Base-by-base conservation (phyloP, 768 basidiomycete genomes). In the Tubosaeta sp. region DNA sequence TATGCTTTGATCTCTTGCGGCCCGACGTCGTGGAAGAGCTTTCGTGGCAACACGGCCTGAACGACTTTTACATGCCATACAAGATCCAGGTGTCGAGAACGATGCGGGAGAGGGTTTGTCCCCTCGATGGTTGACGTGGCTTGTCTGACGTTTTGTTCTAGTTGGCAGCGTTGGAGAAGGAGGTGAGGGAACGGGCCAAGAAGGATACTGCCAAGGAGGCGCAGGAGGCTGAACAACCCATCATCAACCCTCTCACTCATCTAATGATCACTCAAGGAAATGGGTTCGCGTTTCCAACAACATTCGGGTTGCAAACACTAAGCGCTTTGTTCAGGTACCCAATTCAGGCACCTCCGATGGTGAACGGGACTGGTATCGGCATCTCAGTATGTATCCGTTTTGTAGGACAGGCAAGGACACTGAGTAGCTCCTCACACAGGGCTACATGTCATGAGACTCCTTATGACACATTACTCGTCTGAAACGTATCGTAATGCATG, bases 11-110 rank as follows among this genome's bases (percentile, higher is more conserved):
- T 71, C 78, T 98, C n/a, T 73, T 98, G 47, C 86, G 91, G 40
- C 81, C 93, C 3, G 95, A 98, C 63, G 71, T 94, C 49, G 92
- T 96, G 24, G 89, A 94, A 70, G 95, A 96, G 68, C 74, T 96
- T 31, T 93, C 93, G 55, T 98, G 96, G 96, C 88, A 91, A 65
- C 86, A 96, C 59, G 95, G 87, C 19, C 78, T 99, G 41, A 92
- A 91, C 63, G 96, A 99, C 71, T 98, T 95, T 74, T 90, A 90
- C 66, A 96, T 95, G 90, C 96, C 96, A 1, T 98, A 90, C 69
- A 85, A 83, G 66, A 86, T 96, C 43, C 95, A 98, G 69, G 80
- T 83, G 29, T 86, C 90, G 61, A 82, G 94, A 49, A 80, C 86
- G 32, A 74, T 86, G 64, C 79, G 87, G 16, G 87, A 87, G 51